Base-by-base conservation (phyloP, 192 early-diverging fungal species). In the Entomortierella lignicola region DNA sequence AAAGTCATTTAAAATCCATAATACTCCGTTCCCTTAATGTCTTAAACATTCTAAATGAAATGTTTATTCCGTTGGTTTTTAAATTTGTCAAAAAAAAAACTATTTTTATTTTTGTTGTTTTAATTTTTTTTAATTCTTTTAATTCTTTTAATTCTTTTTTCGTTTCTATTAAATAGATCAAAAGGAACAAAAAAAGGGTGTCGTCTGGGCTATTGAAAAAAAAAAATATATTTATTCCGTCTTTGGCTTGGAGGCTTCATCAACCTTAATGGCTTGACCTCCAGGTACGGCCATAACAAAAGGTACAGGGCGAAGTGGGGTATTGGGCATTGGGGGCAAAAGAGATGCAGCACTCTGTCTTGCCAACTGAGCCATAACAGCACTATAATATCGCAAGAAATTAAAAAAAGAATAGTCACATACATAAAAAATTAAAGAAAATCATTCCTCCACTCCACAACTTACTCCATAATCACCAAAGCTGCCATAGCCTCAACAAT, bases 401-500 rank as follows among this genome's bases (percentile, higher is more conserved):
- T 48, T 47, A n/a, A 8, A 15, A 48, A 43, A 47, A 52, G 34
- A 37, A 26, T 4, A 37, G 4, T 13, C 18, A 13, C 21, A 21
- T 17, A 29, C 25, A 18, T 8, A 23, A 55, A 48, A 55, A 54
- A 7, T 7, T 13, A 53, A 10, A 10, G 34, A 4, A 37, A 37
- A 10, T 37, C 34, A 43, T n/a, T n/a, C n/a, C n/a, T n/a, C n/a
- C n/a, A n/a, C n/a, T n/a, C n/a, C n/a, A n/a, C n/a, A 0, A 81
- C 85, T 56, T 85, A 88, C 86, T 99, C 98, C 94, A 99, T 98
- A 31, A 99, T 82, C 26, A 92, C 92, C 29, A 98, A 71, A 0
- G 94, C 89, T 4, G 98, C 92, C 98, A 99, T 99, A 17, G 96
- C 85, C 82, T 98, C 98, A 53, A 99, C 98, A 72, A 99, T 99